Percentiles rank a stretch among this genome's conserved stretches.
phyloP scores from a whole-genome alignment of 2,329 filamentous ascomycete genomes.

The Talaromyces sp. region DNA sequence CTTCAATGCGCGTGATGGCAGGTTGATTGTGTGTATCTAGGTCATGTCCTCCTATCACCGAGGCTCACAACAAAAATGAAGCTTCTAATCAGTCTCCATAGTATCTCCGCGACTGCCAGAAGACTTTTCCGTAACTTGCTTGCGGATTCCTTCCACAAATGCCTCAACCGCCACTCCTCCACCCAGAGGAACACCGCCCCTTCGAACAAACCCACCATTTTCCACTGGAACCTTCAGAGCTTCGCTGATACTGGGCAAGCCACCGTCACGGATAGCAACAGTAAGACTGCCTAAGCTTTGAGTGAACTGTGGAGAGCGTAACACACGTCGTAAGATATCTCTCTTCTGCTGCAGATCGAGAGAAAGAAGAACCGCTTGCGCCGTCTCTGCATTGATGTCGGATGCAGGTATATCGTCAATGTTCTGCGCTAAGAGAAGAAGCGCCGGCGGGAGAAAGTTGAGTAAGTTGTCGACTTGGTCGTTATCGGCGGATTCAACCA shows the following conservation, averaged over 20 bases:
- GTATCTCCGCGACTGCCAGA: slow-evolving; percentile 18
- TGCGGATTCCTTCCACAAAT: slow-evolving; percentile 86
- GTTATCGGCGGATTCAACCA: slow-evolving; percentile 65
- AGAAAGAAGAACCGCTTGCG: slow-evolving; percentile 70
- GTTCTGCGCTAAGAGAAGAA: slow-evolving; percentile 74
- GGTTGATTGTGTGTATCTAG: neutral
- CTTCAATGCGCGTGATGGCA: neutral
- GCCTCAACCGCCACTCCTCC: slow-evolving; percentile 85
- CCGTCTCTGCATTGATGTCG: slow-evolving; percentile 66
- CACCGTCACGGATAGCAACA: slow-evolving; percentile 83
- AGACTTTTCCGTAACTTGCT: slow-evolving; percentile 61
- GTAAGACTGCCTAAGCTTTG: slow-evolving; percentile 84
- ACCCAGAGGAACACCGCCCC: slow-evolving; percentile 77
- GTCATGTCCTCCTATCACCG: neutral
- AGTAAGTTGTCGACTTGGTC: slow-evolving; percentile 71
- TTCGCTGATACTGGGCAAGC: slow-evolving; percentile 83
- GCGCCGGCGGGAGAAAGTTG: slow-evolving; percentile 70
- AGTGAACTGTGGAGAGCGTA: slow-evolving; percentile 85
- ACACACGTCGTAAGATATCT: slow-evolving; percentile 71
- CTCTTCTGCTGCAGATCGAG: slow-evolving; percentile 76
- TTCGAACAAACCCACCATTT: slow-evolving; percentile 77
- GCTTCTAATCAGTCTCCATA: slow-evolving; percentile 9
- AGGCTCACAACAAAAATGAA: neutral
- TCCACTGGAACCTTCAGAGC: slow-evolving; percentile 76
- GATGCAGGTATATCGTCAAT: slow-evolving; percentile 57